Conservation (phyloP, 805 yeast genomes). For the Ogataea siamensis region DNA sequence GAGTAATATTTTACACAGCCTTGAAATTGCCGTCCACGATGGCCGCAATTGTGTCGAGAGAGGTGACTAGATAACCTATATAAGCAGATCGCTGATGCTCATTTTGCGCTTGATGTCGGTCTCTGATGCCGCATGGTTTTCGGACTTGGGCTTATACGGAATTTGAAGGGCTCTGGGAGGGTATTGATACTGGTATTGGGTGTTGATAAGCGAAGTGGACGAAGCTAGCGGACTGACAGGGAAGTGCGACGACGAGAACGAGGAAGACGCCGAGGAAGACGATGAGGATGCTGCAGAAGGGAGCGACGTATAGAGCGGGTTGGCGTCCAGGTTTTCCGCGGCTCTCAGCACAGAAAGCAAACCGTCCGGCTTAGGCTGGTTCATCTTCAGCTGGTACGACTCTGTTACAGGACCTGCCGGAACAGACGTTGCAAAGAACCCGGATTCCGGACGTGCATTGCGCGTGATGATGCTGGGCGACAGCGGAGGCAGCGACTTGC, state of each 20-base stretch:
- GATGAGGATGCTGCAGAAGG: constrained; percentile 10
- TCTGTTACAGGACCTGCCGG: constrained; percentile 1
- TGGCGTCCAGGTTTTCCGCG: constrained; percentile 24
- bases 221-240: constrained; percentile 13
- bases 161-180: constrained; percentile 13
- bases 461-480: constrained; percentile 17
- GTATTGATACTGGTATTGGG: constrained; percentile 10
- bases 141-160: constrained; percentile 5
- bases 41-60: not conserved
- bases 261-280: constrained; percentile 11
- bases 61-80: constrained; percentile 4
- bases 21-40: not conserved
- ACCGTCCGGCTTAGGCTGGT: constrained; percentile 20
- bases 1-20: constrained; percentile 3
- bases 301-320: constrained; percentile 8
- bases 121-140: constrained; percentile 8
- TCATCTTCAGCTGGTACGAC: not conserved
- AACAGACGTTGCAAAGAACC: constrained; percentile 2
- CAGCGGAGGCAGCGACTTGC: constrained; percentile 19
- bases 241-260: constrained; percentile 7
- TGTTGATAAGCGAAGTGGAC: constrained; percentile 7
- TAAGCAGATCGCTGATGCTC: constrained; percentile 25
- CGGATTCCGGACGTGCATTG: constrained; percentile 8
- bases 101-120: constrained; percentile 23
- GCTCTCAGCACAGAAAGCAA: constrained; percentile 27